Evolutionary conservation across 1,139 yeast genomes (phyloP).

Genomic region (Kodamaea anthophila): DNA sequence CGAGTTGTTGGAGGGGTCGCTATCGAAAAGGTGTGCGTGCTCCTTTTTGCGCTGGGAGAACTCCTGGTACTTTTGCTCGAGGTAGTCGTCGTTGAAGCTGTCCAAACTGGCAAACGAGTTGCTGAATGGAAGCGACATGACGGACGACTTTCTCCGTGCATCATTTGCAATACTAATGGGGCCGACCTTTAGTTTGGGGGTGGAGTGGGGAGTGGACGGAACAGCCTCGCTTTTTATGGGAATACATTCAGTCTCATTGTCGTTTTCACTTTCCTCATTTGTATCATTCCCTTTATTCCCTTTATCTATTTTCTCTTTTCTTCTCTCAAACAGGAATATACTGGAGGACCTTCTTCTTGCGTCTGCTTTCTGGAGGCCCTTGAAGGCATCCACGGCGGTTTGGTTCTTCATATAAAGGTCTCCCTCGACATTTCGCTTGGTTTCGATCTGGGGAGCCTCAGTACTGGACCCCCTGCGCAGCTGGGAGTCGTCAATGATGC

Average conservation of each 20-base stretch:
- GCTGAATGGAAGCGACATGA: slow-evolving; percentile 52
- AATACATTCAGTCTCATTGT: not conserved
- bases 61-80: slow-evolving; percentile 32
- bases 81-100: slow-evolving; percentile 59
- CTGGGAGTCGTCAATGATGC: slow-evolving; percentile 7
- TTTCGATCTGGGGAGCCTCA: slow-evolving; percentile 44
- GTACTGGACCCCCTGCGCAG: slow-evolving; percentile 29
- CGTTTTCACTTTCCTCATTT: not conserved
- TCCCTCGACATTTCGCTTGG: slow-evolving; percentile 50
- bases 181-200: slow-evolving; percentile 22
- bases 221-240: not conserved
- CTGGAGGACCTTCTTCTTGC: slow-evolving; percentile 38
- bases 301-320: not conserved
- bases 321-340: slow-evolving; percentile 12
- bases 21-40: slow-evolving; percentile 1
- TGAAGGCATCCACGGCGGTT: slow-evolving; percentile 45
- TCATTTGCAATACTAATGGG: slow-evolving; percentile 24
- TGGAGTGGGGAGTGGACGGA: not conserved
- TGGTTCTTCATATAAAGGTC: slow-evolving; percentile 46
- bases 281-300: not conserved
- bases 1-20: slow-evolving; percentile 29
- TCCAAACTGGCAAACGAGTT: slow-evolving; percentile 77
- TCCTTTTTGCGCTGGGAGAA: slow-evolving; percentile 11
- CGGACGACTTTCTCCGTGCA: slow-evolving; percentile 27
- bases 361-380: slow-evolving; percentile 43